These are phyloP conservation scores for Artemisia annua DNA, from an alignment of 129 eudicot species.

Conservation along the genomic window DNA sequence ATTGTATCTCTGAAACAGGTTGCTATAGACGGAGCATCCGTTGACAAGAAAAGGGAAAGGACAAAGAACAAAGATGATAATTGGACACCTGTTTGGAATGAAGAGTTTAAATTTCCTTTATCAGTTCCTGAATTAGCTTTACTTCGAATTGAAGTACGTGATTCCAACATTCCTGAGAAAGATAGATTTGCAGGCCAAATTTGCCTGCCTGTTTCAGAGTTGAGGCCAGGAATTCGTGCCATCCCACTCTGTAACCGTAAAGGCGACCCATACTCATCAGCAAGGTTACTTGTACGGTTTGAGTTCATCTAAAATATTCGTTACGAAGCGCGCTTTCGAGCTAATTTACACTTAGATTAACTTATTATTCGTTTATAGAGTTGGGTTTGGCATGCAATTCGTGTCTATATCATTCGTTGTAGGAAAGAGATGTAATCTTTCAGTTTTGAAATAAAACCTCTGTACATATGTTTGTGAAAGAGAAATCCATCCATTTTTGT, in stretches of 20 bases:
- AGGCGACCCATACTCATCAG: conserved; percentile 58
- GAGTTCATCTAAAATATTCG: conserved; percentile 39
- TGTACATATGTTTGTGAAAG: conserved; percentile 17
- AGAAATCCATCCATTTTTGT: conserved; percentile 17
- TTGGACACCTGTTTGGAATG: conserved; percentile 84
- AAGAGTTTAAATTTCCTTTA: conserved; percentile 73
- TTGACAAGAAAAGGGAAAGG: conserved; percentile 57
- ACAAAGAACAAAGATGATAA: conserved; percentile 56
- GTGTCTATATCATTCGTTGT: conserved; percentile 28
- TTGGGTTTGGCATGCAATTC: conserved; percentile 20
- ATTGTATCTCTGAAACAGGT: conserved; percentile 42
- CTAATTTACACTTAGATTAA: conserved; percentile 22
- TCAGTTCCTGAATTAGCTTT: conserved; percentile 82
- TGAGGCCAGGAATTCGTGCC: conserved; percentile 71
- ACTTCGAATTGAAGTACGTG: conserved; percentile 65
- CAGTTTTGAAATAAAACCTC: conserved; percentile 25
- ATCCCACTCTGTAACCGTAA: conserved; percentile 63
- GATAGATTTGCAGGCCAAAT: conserved; percentile 88
- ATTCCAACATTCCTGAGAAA: conserved; percentile 56
- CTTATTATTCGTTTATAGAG: conserved; percentile 18
- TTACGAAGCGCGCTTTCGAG: background rate
- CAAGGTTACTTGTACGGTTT: conserved; percentile 75
- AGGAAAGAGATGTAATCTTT: conserved; percentile 29
- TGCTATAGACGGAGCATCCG: conserved; percentile 80
- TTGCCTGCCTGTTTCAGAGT: conserved; percentile 73